phyloP scores from a whole-genome alignment of 2,329 filamentous ascomycete species.

The Alternaria atra region DNA sequence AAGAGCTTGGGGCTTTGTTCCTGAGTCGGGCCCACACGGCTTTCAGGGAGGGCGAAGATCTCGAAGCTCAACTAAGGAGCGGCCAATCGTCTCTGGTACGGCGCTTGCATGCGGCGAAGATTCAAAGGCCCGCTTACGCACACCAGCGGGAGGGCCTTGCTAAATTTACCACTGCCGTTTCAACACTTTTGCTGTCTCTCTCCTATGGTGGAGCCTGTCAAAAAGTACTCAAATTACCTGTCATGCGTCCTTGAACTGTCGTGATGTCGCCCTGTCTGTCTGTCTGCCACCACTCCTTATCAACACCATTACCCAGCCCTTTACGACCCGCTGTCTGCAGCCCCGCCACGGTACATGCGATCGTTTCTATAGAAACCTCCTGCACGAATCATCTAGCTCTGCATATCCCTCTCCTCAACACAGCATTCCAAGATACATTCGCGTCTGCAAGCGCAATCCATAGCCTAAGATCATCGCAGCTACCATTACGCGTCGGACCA shows the following conservation, averaged over 20 bases:
- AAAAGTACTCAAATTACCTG: slow-evolving; percentile 11
- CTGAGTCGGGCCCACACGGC: slow-evolving; percentile 18
- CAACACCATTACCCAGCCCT: slow-evolving; percentile 1
- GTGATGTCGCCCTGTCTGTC: not conserved
- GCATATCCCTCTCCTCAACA: slow-evolving; percentile 5
- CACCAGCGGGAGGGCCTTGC: slow-evolving; percentile 25
- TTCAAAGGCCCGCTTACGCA: slow-evolving; percentile 34
- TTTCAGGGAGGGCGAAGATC: slow-evolving; percentile 26
- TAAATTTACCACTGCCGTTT: slow-evolving; percentile 37
- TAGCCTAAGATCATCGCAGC: slow-evolving; percentile 8
- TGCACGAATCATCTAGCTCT: slow-evolving; percentile 12
- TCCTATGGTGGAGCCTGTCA: slow-evolving; percentile 23
- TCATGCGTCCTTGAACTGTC: slow-evolving; percentile 5
- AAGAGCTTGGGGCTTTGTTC: slow-evolving; percentile 14
- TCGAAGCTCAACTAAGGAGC: slow-evolving; percentile 25
- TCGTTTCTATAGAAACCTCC: slow-evolving; percentile 14
- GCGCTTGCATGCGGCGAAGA: slow-evolving; percentile 35
- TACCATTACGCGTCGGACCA: slow-evolving; percentile 44
- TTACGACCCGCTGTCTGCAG: not conserved
- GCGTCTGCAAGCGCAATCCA: slow-evolving; percentile 9
- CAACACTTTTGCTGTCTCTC: slow-evolving; percentile 21
- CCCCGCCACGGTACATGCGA: not conserved
- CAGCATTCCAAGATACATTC: not conserved
- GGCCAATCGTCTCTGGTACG: slow-evolving; percentile 26
- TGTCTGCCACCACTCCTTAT: not conserved